A percentile compares a stretch with the other conserved stretches of the same genome.
Evolutionary conservation across 2,329 filamentous ascomycete species (phyloP).

Genomic region (Penicillium sp.): DNA sequence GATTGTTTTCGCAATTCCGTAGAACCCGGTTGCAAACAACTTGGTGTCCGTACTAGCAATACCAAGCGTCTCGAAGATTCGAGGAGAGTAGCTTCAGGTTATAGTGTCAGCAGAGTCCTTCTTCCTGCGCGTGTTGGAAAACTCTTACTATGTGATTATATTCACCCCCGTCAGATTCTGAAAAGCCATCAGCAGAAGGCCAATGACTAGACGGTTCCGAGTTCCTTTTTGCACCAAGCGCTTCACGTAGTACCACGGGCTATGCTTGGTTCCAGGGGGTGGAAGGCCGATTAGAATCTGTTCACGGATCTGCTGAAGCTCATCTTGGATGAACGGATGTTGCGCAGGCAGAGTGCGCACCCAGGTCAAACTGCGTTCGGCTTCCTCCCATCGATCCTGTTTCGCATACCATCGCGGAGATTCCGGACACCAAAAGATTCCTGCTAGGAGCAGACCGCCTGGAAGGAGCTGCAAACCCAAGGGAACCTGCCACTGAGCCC

Average conservation of each 20-base stretch:
- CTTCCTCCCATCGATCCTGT: conserved; percentile 67
- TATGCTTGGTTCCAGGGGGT: neutral
- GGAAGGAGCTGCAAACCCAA: conserved; percentile 57
- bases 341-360: conserved; percentile 58
- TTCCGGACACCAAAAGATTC: conserved; percentile 65
- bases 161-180: conserved; percentile 7
- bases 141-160: conserved; percentile 6
- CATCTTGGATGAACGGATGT: conserved; percentile 55
- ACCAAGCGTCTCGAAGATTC: conserved; percentile 51
- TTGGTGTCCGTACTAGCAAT: conserved; percentile 63
- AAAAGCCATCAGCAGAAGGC: conserved; percentile 14
- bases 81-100: conserved; percentile 59
- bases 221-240: conserved; percentile 9
- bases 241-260: conserved; percentile 7
- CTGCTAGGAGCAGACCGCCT: conserved; percentile 61
- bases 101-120: neutral
- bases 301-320: conserved; percentile 11
- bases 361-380: conserved; percentile 57
- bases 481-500: conserved; percentile 63
- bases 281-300: neutral
- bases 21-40: conserved; percentile 64
- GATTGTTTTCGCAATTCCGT: conserved; percentile 61
- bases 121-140: neutral
- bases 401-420: conserved; percentile 70
- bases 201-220: conserved; percentile 14